Conservation (phyloP, 768 basidiomycete genomes). For the Auriculariales sp. region DNA sequence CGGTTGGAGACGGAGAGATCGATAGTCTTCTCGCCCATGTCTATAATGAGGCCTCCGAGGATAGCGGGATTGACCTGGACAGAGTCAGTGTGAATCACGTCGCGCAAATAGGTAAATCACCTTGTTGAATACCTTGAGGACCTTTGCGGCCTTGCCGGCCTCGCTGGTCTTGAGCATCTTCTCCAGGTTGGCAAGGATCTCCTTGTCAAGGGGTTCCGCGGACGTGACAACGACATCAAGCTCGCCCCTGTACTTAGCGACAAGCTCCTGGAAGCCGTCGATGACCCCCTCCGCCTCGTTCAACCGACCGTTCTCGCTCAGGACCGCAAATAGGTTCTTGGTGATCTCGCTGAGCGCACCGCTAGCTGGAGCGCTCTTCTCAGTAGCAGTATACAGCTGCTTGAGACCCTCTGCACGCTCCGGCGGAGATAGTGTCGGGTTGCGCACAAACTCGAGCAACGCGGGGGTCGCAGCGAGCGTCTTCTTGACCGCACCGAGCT, state of each 20-base stretch:
- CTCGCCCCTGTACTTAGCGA: conserved; percentile 83
- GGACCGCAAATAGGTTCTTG: conserved; percentile 78
- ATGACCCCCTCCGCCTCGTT: conserved; percentile 75
- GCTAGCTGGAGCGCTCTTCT: conserved; percentile 76
- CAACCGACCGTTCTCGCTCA: conserved; percentile 88
- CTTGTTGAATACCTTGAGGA: conserved; percentile 84
- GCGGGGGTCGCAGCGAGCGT: conserved; percentile 54
- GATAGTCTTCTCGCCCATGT: conserved; percentile 97
- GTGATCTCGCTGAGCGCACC: conserved; percentile 47
- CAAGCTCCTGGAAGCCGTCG: conserved; percentile 80
- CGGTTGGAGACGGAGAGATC: conserved; percentile 90
- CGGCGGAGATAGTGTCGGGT: conserved; percentile 78
- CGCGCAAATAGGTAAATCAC: conserved; percentile 20
- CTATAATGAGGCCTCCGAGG: conserved; percentile 84
- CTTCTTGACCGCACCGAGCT: conserved; percentile 57
- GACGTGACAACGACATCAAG: conserved; percentile 86
- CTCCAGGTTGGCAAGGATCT: conserved; percentile 67
- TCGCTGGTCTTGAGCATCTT: conserved; percentile 73
- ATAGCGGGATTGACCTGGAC: conserved; percentile 78
- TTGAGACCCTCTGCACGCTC: conserved; percentile 62
- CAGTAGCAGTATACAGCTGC: conserved; percentile 51
- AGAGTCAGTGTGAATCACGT: neutral
- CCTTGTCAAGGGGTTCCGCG: conserved; percentile 64
- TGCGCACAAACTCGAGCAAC: conserved; percentile 58
- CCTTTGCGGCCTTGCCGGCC: conserved; percentile 75